Evolutionary conservation across 164 flowering plant genomes (phyloP).

Genomic region (Magnolia changhungtana): DNA sequence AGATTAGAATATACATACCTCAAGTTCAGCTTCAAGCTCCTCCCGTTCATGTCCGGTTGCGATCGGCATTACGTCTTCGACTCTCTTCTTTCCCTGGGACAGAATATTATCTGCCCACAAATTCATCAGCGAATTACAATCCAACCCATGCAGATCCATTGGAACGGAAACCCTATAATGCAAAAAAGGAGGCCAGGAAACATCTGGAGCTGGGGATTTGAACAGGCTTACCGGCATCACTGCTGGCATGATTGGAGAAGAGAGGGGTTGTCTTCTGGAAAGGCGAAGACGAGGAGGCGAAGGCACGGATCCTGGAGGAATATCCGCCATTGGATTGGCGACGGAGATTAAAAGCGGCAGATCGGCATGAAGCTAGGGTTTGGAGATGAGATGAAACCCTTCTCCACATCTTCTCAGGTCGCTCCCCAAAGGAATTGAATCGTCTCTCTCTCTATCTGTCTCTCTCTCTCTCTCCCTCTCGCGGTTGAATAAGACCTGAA

Average conservation of each 20-base stretch:
- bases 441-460: background rate
- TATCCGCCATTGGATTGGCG: conserved; percentile 14
- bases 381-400: conserved; percentile 46
- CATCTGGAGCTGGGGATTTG: background rate
- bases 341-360: conserved; percentile 16
- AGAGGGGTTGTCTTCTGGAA: conserved; percentile 28
- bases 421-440: background rate
- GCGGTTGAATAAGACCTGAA: background rate
- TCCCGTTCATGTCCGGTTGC: conserved; percentile 97
- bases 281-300: conserved; percentile 15
- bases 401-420: conserved; percentile 52
- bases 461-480: background rate
- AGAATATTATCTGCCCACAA: conserved; percentile 7
- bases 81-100: conserved; percentile 42
- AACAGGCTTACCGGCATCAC: conserved; percentile 32
- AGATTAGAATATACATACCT: conserved; percentile 35
- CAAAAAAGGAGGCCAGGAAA: background rate
- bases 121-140: conserved; percentile 3
- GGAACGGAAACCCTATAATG: background rate
- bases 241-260: conserved; percentile 10
- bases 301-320: conserved; percentile 9
- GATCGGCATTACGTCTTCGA: conserved; percentile 86
- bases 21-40: conserved; percentile 79
- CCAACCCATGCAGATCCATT: background rate
- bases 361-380: conserved; percentile 39